phyloP scores from a whole-genome alignment of 2,329 filamentous ascomycete genomes.

The Aspergillus melleus region DNA sequence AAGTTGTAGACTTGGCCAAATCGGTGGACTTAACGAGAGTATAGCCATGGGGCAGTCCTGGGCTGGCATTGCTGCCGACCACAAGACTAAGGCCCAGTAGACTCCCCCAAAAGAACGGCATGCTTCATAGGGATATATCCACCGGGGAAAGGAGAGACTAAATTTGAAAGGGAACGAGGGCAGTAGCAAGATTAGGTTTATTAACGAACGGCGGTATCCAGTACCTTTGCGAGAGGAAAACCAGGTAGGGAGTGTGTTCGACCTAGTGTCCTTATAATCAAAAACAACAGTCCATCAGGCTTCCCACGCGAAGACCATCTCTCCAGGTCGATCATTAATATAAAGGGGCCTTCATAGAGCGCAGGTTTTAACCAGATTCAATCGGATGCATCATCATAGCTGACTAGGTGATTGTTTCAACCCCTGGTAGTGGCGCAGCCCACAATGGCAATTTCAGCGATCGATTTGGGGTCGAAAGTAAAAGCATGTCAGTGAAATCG shows the following conservation, averaged over 20 bases:
- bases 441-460: neutral
- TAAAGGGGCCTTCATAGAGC: neutral
- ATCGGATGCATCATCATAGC: neutral
- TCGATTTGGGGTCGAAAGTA: neutral
- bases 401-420: neutral
- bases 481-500: neutral
- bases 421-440: neutral
- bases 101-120: neutral
- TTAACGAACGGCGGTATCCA: neutral
- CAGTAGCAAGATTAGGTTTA: neutral
- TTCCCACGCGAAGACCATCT: neutral
- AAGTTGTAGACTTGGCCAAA: neutral
- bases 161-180: neutral
- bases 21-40: neutral
- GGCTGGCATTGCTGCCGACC: neutral
- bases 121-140: neutral
- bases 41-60: neutral
- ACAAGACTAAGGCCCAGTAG: neutral
- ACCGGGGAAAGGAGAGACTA: neutral
- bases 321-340: neutral
- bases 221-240: neutral
- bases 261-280: neutral
- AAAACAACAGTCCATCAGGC: neutral
- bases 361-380: neutral
- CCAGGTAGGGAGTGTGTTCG: neutral